Conservation (phyloP, 805 yeast species). For the Ogataea allantospora region DNA sequence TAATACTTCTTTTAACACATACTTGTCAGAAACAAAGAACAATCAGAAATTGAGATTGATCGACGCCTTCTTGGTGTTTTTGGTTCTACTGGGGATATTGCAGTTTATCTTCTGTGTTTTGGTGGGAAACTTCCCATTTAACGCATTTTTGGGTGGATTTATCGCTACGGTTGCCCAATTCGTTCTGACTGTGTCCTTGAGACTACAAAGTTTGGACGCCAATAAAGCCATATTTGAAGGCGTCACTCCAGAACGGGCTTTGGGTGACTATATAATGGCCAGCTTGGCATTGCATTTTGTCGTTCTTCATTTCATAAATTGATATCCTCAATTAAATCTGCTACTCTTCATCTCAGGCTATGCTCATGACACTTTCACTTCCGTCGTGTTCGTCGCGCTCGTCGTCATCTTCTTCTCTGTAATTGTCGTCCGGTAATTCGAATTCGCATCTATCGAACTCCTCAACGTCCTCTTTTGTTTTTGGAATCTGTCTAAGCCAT, state of each 20-base stretch:
- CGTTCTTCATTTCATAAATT: constrained; percentile 88
- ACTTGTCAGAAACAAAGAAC: constrained; percentile 29
- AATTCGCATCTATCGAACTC: constrained; percentile 69
- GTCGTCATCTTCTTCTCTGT: constrained; percentile 22
- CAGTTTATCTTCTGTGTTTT: constrained; percentile 77
- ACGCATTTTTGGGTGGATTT: constrained; percentile 94
- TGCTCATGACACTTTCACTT: constrained; percentile 36
- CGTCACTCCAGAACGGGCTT: constrained; percentile 50
- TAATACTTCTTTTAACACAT: constrained; percentile 32
- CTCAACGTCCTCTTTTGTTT: constrained; percentile 53
- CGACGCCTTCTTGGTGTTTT: constrained; percentile 71
- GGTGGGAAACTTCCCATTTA: constrained; percentile 92
- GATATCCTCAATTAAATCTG: constrained; percentile 13
- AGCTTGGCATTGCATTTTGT: constrained; percentile 86
- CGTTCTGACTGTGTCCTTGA: constrained; percentile 77
- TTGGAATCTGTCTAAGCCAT: constrained; percentile 86
- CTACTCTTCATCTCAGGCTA: constrained; percentile 24
- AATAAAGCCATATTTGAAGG: constrained; percentile 23
- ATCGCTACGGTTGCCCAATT: constrained; percentile 92
- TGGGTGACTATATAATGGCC: constrained; percentile 87
- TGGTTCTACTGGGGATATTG: constrained; percentile 69
- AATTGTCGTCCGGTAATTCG: constrained; percentile 42
- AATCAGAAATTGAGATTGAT: constrained; percentile 57
- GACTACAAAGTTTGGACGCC: constrained; percentile 60
- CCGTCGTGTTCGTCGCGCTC: constrained; percentile 29